Conservation (phyloP, 2,329 filamentous ascomycete genomes). For the Atkinsonella hypoxylon region DNA sequence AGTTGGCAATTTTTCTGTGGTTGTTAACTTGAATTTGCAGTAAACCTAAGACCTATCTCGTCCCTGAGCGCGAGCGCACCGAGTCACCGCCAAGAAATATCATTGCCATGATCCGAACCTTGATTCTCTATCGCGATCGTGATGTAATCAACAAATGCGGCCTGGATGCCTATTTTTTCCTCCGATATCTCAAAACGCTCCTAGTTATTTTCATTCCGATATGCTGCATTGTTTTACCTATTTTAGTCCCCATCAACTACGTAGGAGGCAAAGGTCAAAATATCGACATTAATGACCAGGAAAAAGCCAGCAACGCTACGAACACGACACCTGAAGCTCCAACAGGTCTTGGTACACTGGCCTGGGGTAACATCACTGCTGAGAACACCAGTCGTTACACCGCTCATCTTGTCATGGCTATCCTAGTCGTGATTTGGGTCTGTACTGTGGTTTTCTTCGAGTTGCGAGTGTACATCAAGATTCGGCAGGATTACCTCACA, state of each 20-base stretch:
- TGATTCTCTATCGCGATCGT: slow-evolving; percentile 59
- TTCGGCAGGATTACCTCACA: slow-evolving; percentile 89
- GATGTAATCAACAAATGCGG: slow-evolving; percentile 93
- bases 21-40: slow-evolving; percentile 25
- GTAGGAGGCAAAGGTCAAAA: slow-evolving; percentile 53
- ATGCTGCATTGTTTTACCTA: slow-evolving; percentile 64
- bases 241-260: slow-evolving; percentile 77
- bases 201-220: slow-evolving; percentile 88
- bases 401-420: slow-evolving; percentile 72
- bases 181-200: slow-evolving; percentile 68
- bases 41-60: slow-evolving; percentile 75
- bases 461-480: slow-evolving; percentile 75
- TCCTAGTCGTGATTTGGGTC: slow-evolving; percentile 70
- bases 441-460: slow-evolving; percentile 82
- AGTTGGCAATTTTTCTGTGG: not conserved
- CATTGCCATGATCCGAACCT: slow-evolving; percentile 38
- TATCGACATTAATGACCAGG: slow-evolving; percentile 28
- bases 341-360: slow-evolving; percentile 66
- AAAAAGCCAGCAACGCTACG: slow-evolving; percentile 13
- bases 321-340: slow-evolving; percentile 7
- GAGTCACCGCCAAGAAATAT: slow-evolving; percentile 53
- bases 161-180: slow-evolving; percentile 93
- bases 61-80: slow-evolving; percentile 73
- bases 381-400: slow-evolving; percentile 59
- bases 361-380: slow-evolving; percentile 74